Base-by-base conservation (phyloP, 257 asterid genomes). In the Solanum medicagineum region DNA sequence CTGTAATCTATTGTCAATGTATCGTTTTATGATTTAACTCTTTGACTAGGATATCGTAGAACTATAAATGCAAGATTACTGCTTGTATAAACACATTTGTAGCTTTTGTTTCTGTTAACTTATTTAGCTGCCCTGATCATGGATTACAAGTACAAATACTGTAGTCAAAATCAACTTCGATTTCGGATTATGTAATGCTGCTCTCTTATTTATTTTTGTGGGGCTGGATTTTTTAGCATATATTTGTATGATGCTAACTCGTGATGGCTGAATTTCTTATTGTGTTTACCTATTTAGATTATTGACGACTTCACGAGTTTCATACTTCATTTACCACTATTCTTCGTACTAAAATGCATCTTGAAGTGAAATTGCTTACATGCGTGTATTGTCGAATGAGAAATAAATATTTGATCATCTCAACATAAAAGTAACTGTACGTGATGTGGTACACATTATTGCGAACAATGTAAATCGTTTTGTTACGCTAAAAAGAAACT, bases 1-100 rank as follows among this genome's bases (percentile, higher is more conserved):
- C 73, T 86, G 91, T 89, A 90, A 87, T 88, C 85, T 87, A 80
- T 59, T 56, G 32, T 77, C n/a, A 53, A 77, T 77, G 63, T 51
- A 54, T 77, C 47, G 63, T 51, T 75, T 75, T 51, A 51, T 53
- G 45, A 77, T 26, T 32, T 9, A 51, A 26, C 63, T 26, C 26
- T 77, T 53, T 16, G 65, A 77, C 47, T 77, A 77, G 83, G 63
- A 77, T 53, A 77, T 77, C 6, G 83, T 77, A 77, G 83, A 77
- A 53, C 60, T 53, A 77, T 77, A 77, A 77, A 29, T 53, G 83
- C 83, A 16, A 51, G 83, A 53, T 16, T 77, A 77, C 49, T 77
- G 83, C 63, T 77, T 77, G 83, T 77, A 51, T 77, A 77, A 77
- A 26, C 83, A 51, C 62, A 51, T 51, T 51, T 77, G 83, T 77